Percentiles rank a stretch among this genome's conserved stretches.
Evolutionary conservation across 2,329 filamentous ascomycete species (phyloP).

Genomic region (Lasiodiplodia theobromae): DNA sequence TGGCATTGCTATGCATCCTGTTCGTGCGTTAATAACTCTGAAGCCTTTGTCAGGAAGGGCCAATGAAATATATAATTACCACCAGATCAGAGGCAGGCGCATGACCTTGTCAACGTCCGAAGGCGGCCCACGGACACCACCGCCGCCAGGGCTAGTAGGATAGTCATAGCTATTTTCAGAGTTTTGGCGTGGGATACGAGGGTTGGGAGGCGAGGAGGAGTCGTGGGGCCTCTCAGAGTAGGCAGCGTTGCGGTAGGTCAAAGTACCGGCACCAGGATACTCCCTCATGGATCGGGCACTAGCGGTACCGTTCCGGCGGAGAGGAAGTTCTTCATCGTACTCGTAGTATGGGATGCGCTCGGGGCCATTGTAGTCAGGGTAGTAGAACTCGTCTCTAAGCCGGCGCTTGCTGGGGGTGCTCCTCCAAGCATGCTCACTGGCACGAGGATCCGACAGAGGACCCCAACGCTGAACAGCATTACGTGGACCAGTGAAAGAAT

Average conservation of each 20-base stretch:
- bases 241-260: conserved; percentile 1
- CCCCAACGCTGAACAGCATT: conserved; percentile 20
- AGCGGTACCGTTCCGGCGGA: conserved; percentile 4
- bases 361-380: conserved; percentile 7
- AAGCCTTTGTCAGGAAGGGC: no score
- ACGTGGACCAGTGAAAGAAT: conserved; percentile 7
- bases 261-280: conserved; percentile 2
- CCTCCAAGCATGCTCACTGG: conserved; percentile 11
- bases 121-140: conserved; percentile 5
- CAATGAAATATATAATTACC: conserved; percentile 8
- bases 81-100: conserved; percentile 45
- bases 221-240: conserved; percentile 3
- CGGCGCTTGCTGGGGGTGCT: conserved; percentile 22
- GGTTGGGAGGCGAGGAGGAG: conserved; percentile 4
- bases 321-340: conserved; percentile 23
- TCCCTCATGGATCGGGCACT: conserved; percentile 6
- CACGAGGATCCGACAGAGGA: conserved; percentile 14
- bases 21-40: no score
- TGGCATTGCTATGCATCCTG: conserved; percentile 41
- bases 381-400: conserved; percentile 24
- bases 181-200: neutral
- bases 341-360: conserved; percentile 17
- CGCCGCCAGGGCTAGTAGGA: neutral
- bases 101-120: conserved; percentile 35
- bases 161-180: conserved; percentile 21